Evolutionary conservation across 306 rosid genomes (phyloP), one percentile per base, ranked within the genome.

Genomic region (Heteromeles arbutifolia): DNA sequence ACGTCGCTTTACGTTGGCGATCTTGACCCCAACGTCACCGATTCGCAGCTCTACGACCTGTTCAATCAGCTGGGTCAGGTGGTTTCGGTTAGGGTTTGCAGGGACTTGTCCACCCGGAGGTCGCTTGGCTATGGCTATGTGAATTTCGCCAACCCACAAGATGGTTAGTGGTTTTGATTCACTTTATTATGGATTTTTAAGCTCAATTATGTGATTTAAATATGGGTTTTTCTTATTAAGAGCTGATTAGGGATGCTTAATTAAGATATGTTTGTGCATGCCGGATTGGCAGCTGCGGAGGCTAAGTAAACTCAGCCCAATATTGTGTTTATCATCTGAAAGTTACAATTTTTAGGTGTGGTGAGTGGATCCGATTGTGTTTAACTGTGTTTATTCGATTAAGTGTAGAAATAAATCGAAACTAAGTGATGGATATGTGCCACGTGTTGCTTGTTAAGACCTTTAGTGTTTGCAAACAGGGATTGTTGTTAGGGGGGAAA

Each of bases 51-150:
- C 0, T 95, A 92, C 56, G 99, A 95, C 78, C 63, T 95, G 78
- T 95, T 95, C 75, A 90, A 80, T 80, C 97, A 92, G 83, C 80
- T 92, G 83, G 97, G 97, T 34, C 97, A 92, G 89, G 97, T 95
- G 18, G 92, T 88, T 67, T 92, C 97, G 57, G 99, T 95, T 83
- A 86, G 99, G 96, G 93, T 95, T 85, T 95, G 99, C 86, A 89
- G 97, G 90, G 99, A 95, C 66, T 83, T 95, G 89, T 77, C 90
- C 56, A 85, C 81, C 29, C 84, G 97, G 31, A 86, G 99, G 84
- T 95, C 99, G 48, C 97, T 95, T 59, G 99, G 99, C 65, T 95
- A 95, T 13, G 99, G 97, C 25, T 95, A 95, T 50, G 99, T 95
- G 85, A 95, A 95, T 82, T 95, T 72, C 56, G 88, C 85, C 88